Evolutionary conservation across 1,139 yeast species (phyloP), one percentile per base, ranked within the genome.

Genomic region (Spencermartinsiella ligniputridi): DNA sequence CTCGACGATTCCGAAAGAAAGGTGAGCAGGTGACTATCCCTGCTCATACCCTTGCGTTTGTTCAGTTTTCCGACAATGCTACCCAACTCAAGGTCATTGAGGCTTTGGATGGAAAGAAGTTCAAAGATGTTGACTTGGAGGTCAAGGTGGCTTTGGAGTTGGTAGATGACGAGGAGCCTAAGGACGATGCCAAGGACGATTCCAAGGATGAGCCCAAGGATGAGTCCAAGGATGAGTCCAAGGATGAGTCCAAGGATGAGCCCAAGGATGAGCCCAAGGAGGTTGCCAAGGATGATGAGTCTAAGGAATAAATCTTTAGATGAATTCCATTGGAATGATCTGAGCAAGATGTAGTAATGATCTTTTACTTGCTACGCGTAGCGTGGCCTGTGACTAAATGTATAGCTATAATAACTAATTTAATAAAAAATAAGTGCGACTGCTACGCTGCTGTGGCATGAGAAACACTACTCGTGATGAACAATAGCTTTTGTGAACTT

Each of bases 1-100:
- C 51, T 25, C 49, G 48, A 18, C 46, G 41, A 42, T 24, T 39
- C 15, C 33, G 41, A 20, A 44, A 44, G 37, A 50, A 52, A 44
- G 52, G 52, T 20, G 47, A 47, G 37, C 40, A 42, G 12, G 40
- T 52, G 35, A 30, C 40, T 17, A 48, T 50, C 19, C 54, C 61
- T 15, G 76, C 79, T 42, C 45, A 53, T 21, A 45, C 56, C 12
- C 75, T 78, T 46, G 86, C 82, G 1, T 68, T 82, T 53, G 76
- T 80, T 35, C 75, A 74, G 20, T 67, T 81, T 45, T 69, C 72
- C 24, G 67, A 69, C 11, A 69, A 66, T n/a, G 70, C 63, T 17
- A 64, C 64, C 15, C 72, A 79, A 45, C 53, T 62, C 35, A 66
- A 67, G 35, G 76, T 82, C 1, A 63, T 79, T 46, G 69, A 62